Percentiles rank a stretch among this genome's conserved stretches.
These are phyloP conservation scores for Musa itinerans DNA, from an alignment of 176 grass and related monocot genomes.

Conservation along the genomic window DNA sequence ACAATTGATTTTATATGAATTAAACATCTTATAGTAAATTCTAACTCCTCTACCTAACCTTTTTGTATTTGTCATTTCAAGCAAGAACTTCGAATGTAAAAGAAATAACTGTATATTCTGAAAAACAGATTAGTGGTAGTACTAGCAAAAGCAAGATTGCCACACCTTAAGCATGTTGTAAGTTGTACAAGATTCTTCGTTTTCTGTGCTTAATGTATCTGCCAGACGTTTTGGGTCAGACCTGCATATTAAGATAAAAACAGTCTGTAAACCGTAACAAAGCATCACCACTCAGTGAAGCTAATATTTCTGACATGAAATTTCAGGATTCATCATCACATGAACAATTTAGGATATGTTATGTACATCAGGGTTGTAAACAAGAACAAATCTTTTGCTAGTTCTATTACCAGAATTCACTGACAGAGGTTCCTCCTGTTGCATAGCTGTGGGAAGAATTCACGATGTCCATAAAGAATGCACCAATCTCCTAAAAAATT, in stretches of 20 bases:
- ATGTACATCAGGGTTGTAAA: neutral
- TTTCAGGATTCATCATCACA: neutral
- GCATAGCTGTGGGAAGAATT: constrained; percentile 91
- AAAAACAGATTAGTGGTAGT: neutral
- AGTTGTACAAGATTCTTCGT: constrained; percentile 82
- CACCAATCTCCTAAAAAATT: constrained; percentile 54
- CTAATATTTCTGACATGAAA: neutral
- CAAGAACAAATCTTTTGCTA: neutral
- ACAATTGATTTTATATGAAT: neutral
- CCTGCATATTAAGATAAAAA: constrained; percentile 28
- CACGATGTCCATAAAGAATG: constrained; percentile 72
- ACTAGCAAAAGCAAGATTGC: constrained; percentile 5
- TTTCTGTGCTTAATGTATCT: constrained; percentile 54
- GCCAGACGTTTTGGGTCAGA: constrained; percentile 65
- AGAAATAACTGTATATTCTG: neutral
- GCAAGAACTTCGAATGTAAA: neutral
- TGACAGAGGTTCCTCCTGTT: constrained; percentile 79
- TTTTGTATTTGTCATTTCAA: neutral
- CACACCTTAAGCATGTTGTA: constrained; percentile 98
- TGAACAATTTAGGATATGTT: neutral
- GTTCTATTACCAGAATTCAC: constrained; percentile 78
- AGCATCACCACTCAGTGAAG: neutral
- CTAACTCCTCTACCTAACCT: too few relatives aligned
- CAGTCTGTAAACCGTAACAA: neutral
- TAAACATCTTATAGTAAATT: neutral